These are phyloP conservation scores for Triglochin maritima DNA, from an alignment of 106 monocot species.

Conservation along the genomic window DNA sequence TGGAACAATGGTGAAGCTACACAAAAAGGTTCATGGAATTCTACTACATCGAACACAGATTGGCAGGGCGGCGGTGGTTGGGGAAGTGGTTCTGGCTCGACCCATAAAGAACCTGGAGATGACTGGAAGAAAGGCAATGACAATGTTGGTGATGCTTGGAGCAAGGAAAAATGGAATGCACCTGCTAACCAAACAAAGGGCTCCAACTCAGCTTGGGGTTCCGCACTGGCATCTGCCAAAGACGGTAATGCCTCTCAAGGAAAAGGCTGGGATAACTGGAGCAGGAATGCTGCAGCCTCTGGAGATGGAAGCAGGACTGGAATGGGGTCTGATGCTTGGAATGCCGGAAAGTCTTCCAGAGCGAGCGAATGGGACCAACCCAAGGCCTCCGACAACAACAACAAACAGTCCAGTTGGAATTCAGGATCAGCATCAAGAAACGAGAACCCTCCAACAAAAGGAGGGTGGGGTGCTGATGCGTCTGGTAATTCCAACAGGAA, in stretches of 20 bases:
- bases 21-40: background rate
- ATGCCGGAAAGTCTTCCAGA: no score
- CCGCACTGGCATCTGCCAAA: background rate
- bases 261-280: background rate
- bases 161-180: background rate
- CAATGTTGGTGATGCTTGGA: background rate
- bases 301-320: background rate
- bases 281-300: conserved; percentile 1
- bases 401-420: background rate
- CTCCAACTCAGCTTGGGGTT: background rate
- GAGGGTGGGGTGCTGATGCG: background rate
- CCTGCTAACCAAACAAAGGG: conserved; percentile 1
- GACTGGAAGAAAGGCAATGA: background rate
- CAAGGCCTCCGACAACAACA: background rate
- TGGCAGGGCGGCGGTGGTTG: background rate
- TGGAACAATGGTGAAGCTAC: background rate
- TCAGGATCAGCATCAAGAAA: background rate
- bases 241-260: background rate
- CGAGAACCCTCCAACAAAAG: background rate
- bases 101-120: background rate
- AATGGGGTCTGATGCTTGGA: background rate
- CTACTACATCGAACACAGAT: background rate
- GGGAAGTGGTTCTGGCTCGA: background rate
- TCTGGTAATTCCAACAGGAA: background rate
- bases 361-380: no score